Base-by-base conservation (phyloP, 148 eudicot species). In the Diospyros lotus region DNA sequence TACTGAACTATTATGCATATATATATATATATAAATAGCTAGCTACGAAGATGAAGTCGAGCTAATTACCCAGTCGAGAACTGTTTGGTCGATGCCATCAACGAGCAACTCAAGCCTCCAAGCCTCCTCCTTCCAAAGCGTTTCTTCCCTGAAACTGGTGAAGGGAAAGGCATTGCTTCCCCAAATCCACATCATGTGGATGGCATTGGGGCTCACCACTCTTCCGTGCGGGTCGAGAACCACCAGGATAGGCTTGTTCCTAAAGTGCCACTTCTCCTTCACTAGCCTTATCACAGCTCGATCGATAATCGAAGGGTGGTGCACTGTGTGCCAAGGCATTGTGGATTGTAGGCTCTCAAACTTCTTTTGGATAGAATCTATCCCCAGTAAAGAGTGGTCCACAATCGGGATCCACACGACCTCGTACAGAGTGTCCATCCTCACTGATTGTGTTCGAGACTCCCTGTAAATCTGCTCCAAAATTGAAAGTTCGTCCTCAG, bases 181-280 rank as follows among this genome's bases (percentile, higher is more conserved):
- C 94, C 94, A 90, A 9, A 88, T 88, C 89, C 87, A 85, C 94
- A 90, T 90, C 94, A 90, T 90, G 76, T 88, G 91, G 66, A 88
- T 76, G 1, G 94, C 94, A 64, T 90, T 90, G 0, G 89, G 90
- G 77, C 85, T 86, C 65, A 88, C 72, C 64, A 86, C 86, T 69
- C 62, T 83, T 8, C 94, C 94, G 38, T 81, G 86, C 14, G 89
- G 84, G 82, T 88, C 91, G 48, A 88, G 40, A 45, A 88, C 94
- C 6, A 88, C 94, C 6, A 90, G 86, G 50, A 90, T 84, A 10
- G 92, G 89, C 75, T 80, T 85, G 55, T 82, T 78, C 67, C 76
- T 71, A 72, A 83, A 90, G 79, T 85, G 86, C 94, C 94, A 88
- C 52, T 73, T 78, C 17, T 80, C 78, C 80, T 71, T 74, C 1